Conservation (phyloP, 768 basidiomycete genomes). For the Russula virescens region DNA sequence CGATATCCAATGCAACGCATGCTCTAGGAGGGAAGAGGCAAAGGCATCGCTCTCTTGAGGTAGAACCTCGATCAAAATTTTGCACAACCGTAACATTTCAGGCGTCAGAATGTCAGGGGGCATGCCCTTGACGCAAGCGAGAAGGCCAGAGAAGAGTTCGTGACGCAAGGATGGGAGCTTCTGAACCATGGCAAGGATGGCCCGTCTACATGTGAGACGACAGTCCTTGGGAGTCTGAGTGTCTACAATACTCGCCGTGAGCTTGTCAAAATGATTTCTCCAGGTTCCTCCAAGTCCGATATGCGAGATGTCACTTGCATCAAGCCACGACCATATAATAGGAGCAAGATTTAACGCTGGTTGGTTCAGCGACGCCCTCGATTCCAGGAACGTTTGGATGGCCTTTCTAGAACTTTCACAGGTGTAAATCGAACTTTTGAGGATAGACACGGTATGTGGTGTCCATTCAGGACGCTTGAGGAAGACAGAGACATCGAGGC, state of each 20-base stretch:
- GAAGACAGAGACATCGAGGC: conserved; percentile 33
- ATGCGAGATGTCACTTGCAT: conserved; percentile 6
- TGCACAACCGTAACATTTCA: conserved; percentile 2
- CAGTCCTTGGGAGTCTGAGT: neutral
- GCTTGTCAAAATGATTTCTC: conserved; percentile 23
- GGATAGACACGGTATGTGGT: conserved; percentile 38
- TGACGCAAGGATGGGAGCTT: conserved; percentile 5
- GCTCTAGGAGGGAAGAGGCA: conserved; percentile 6
- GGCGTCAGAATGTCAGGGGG: conserved; percentile 1
- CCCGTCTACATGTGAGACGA: conserved; percentile 10
- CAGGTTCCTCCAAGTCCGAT: neutral
- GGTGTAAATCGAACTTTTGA: conserved; percentile 42
- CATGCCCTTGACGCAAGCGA: conserved; percentile 9
- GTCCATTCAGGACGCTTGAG: conserved; percentile 42
- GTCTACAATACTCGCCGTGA: conserved; percentile 21
- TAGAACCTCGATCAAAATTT: neutral
- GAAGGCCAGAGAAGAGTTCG: conserved; percentile 11
- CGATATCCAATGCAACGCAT: conserved; percentile 4
- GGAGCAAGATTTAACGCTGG: conserved; percentile 22
- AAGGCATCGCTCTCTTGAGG: conserved; percentile 9
- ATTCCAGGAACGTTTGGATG: conserved; percentile 25
- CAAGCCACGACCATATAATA: conserved; percentile 24
- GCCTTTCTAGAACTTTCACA: conserved; percentile 21
- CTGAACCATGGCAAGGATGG: conserved; percentile 8
- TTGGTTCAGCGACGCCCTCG: conserved; percentile 13